Base-by-base conservation (phyloP, 768 basidiomycete species). In the Trametes punicea region DNA sequence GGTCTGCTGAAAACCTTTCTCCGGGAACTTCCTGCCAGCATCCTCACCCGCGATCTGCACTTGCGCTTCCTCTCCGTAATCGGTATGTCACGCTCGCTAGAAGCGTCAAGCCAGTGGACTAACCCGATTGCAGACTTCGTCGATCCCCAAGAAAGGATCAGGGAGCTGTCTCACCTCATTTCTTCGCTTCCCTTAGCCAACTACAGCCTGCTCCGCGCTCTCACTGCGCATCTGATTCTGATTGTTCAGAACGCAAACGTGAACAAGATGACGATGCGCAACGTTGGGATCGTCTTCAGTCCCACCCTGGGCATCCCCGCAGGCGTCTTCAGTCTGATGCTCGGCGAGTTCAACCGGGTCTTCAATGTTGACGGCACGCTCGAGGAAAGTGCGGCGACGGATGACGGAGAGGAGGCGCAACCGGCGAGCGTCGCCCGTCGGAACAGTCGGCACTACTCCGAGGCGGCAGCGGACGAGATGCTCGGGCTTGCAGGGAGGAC, bases 221-320 rank as follows among this genome's bases (percentile, higher is more conserved):
- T 99, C 54, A 95, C 88, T 2, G 93, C 95, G 23, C 96, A 99
- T 71, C 78, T 99, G 58, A 97, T 98, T 62, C 78, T 94, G 40
- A 90, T 99, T 64, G 93, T 98, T 41, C 88, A 93, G 71, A 94
- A 98, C 68, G 83, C 93, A 16, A 65, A 79, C 39, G 74, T 88
- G 56, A 97, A 97, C 83, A 98, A 95, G 77, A 99, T 99, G 97
- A 95, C 90, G 38, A 87, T 98, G 83, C 85, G 96, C 42, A 99
- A 99, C 69, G 93, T 99, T 25, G 95, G 96, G 16, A 98, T 99
- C 57, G 96, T 98, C 21, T 98, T 98, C 74, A 95, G 93, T 62
- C 97, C 97, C 2, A 98, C 97, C 0, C 77, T 99, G 11, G 94
- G 93, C 40, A 97, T 99, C 64, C 96, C 96, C n/a, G 96, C 96